Evolutionary conservation across 148 eudicot species (phyloP), one percentile per base, ranked within the genome.

Genomic region (Chenopodium album): DNA sequence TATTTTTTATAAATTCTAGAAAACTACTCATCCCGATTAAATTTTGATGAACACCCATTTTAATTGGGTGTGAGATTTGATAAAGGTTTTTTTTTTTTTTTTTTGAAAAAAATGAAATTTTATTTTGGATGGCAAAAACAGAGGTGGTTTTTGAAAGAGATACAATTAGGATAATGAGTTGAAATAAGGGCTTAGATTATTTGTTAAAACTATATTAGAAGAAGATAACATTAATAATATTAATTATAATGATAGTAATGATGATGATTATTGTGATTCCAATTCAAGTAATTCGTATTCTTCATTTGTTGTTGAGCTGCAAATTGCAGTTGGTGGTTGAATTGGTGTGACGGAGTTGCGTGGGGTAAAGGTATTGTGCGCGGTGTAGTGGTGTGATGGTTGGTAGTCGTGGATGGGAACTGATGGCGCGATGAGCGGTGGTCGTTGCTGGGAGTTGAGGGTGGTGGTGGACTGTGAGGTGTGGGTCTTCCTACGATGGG

Each of bases 181-280:
- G 85, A 95, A 90, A 88, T 89, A 79, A 52, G 98, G 91, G n/a
- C 84, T 95, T 84, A 86, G 82, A 85, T 82, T 81, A 13, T 71
- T 90, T 77, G 84, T 93, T 29, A 87, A 76, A 74, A 84, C 91
- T 23, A 89, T 95, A 80, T 86, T 87, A 56, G 89, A 88, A 1
- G 85, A 79, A 67, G 85, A 84, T 28, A 86, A 84, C 17, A 85
- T 79, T 3, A 48, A 80, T 29, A 34, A 60, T 32, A 3, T 32
- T 29, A 62, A 71, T 82, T 44, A 16, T 29, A 67, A 26, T 9
- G 19, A 47, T 67, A 12, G 2, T 44, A 44, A 12, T 31, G 32
- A 68, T 32, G 34, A 32, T 68, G 72, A 68, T 68, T 68, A 31
- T 41, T 4, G 20, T 7, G 20, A 44, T 1, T 7, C 7, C 9